phyloP scores from a whole-genome alignment of 352 stramenopile genomes.

The Phytophthora boehmeriae region DNA sequence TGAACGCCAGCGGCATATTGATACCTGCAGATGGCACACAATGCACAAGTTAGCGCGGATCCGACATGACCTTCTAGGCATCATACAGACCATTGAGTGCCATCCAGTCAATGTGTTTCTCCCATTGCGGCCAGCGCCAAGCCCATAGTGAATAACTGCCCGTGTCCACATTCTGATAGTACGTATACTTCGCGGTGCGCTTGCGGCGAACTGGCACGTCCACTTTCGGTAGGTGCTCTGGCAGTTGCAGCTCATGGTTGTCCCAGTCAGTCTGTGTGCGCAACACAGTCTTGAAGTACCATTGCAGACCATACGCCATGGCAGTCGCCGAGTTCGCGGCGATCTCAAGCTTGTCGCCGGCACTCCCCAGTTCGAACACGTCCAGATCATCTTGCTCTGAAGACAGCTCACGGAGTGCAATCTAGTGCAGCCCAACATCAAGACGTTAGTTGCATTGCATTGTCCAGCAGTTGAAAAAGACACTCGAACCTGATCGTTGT shows the following conservation, averaged over 20 bases:
- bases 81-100: conserved; percentile 57
- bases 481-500: conserved; percentile 39
- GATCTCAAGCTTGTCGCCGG: conserved; percentile 60
- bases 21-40: conserved; percentile 47
- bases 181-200: conserved; percentile 77
- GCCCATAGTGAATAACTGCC: conserved; percentile 90
- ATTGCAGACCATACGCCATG: conserved; percentile 71
- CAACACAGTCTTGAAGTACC: conserved; percentile 76
- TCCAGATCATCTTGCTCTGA: conserved; percentile 54
- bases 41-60: background rate
- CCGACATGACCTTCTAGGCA: background rate
- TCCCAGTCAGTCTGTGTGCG: conserved; percentile 82
- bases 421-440: conserved; percentile 36
- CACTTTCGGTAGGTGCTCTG: conserved; percentile 51
- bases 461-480: background rate
- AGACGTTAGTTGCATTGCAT: background rate
- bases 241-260: conserved; percentile 73
- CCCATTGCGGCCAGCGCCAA: conserved; percentile 89
- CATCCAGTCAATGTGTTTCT: conserved; percentile 93
- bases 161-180: conserved; percentile 94
- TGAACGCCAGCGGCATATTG: conserved; percentile 92
- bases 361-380: conserved; percentile 60
- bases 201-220: conserved; percentile 44
- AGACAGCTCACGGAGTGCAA: conserved; percentile 54
- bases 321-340: conserved; percentile 58